Evolutionary conservation across 192 early-diverging fungal species (phyloP).

Genomic region (Oehlia diaphana): DNA sequence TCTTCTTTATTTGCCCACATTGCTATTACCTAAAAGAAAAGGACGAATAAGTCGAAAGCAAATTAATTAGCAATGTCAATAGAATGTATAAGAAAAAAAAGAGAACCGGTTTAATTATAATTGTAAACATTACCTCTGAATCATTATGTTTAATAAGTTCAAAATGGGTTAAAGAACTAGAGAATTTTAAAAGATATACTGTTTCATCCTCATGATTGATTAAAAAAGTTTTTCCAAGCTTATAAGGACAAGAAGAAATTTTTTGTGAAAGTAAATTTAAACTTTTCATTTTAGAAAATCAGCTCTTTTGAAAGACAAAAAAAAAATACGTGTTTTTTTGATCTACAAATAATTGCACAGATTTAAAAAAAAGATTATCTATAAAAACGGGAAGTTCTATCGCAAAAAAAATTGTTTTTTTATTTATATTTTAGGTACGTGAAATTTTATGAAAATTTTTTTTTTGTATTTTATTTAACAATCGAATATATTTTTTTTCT

Average conservation of each 20-base stretch:
- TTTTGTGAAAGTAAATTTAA: constrained; percentile 18
- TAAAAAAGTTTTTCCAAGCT: neutral
- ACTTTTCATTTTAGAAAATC: neutral
- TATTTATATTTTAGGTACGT: no score
- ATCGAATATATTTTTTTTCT: no score
- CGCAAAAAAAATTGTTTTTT: no score
- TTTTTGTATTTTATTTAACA: no score
- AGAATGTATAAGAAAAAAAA: neutral
- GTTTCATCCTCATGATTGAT: neutral
- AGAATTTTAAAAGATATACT: neutral
- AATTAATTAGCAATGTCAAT: neutral
- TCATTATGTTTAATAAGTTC: constrained; percentile 1
- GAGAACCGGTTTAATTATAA: neutral
- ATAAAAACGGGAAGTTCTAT: no score
- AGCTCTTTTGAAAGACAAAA: neutral
- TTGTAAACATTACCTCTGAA: neutral
- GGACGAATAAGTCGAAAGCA: neutral
- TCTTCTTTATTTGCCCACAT: neutral
- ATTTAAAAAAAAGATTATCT: no score
- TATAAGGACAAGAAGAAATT: neutral
- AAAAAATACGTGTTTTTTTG: neutral
- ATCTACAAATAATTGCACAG: no score
- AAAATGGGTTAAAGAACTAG: neutral
- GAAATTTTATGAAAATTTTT: no score
- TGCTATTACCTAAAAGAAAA: neutral